These are phyloP conservation scores for Solanum neorickii DNA, from an alignment of 257 asterid species.

Conservation along the genomic window DNA sequence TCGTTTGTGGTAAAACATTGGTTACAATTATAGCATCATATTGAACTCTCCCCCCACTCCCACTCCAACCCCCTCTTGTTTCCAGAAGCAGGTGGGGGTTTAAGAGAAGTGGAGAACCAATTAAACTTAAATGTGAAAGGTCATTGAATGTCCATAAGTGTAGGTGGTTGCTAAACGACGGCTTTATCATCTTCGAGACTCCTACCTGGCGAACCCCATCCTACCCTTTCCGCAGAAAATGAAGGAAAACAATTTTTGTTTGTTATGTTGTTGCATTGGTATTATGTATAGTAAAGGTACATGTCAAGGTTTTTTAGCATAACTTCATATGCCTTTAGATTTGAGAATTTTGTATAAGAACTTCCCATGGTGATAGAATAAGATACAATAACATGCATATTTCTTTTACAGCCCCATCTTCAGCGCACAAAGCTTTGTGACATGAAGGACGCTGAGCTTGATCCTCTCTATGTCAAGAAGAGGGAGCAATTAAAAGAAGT, in stretches of 20 bases:
- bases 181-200: background rate
- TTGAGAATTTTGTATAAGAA: background rate
- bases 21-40: background rate
- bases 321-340: background rate
- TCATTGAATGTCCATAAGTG: background rate
- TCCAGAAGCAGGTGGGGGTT: background rate
- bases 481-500: conserved; percentile 70
- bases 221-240: background rate
- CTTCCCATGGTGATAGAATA: background rate
- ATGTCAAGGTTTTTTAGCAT: background rate
- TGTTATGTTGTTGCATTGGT: background rate
- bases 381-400: background rate
- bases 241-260: background rate
- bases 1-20: background rate
- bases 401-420: conserved; percentile 78
- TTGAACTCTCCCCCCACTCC: background rate
- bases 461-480: conserved; percentile 67
- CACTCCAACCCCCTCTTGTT: background rate
- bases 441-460: conserved; percentile 81
- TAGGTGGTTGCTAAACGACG: background rate
- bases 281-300: background rate
- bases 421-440: conserved; percentile 97
- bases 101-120: background rate
- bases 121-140: background rate
- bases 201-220: background rate